Evolutionary conservation across 306 rosid species (phyloP).

Genomic region (Acmispon strigosus): DNA sequence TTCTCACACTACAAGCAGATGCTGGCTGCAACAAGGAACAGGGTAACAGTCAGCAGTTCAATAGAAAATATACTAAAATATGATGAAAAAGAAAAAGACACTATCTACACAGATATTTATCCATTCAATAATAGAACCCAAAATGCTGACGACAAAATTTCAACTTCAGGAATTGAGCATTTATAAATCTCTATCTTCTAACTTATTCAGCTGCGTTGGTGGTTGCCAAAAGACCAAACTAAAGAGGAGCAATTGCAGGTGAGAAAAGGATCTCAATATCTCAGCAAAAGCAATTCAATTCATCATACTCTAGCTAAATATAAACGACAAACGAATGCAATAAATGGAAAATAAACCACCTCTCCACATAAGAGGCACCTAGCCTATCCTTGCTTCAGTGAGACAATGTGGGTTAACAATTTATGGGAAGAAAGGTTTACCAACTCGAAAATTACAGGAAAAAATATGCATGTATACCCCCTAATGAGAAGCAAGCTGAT

Average conservation of each 20-base stretch:
- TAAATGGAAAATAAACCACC: neutral
- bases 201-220: neutral
- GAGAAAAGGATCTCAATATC: neutral
- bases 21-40: constrained; percentile 43
- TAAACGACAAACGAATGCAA: neutral
- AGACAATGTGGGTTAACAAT: neutral
- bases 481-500: neutral
- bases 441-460: neutral
- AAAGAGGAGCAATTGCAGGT: too few relatives aligned
- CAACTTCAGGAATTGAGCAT: neutral
- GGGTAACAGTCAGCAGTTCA: neutral
- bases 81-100: neutral
- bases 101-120: neutral
- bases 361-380: neutral
- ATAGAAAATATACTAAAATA: neutral
- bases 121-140: neutral
- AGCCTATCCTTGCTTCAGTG: neutral
- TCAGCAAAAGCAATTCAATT: neutral
- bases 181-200: neutral
- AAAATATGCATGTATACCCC: neutral
- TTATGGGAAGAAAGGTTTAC: neutral
- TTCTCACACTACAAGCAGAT: constrained; percentile 28
- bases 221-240: neutral
- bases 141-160: neutral
- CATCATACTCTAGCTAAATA: neutral